Evolutionary conservation across 257 asterid species (phyloP), one percentile per base, ranked within the genome.

Genomic region (Datura wrightii): DNA sequence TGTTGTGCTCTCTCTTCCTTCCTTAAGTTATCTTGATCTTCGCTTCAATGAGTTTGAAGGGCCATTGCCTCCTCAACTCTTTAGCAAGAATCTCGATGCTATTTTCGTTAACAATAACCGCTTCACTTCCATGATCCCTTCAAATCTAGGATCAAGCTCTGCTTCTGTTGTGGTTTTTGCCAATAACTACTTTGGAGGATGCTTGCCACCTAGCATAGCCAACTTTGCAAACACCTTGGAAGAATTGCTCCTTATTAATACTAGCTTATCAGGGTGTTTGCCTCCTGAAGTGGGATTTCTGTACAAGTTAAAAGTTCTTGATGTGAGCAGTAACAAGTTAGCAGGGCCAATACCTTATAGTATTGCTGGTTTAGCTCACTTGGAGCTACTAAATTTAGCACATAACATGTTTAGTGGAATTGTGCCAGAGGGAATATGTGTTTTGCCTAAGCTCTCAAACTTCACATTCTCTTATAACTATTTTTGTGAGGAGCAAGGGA

Each of bases 11-110:
- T 87, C 93, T 44, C 91, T 92, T 3, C 91, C 93, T 9, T 82
- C 92, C 8, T 85, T 94, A 3, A 83, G 39, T 8, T 94, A 44
- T 86, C 87, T 93, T 24, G 98, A 94, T 89, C 60, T 94, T 79
- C 97, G 97, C 37, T 92, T 58, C 89, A 94, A 94, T 50, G 97
- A 94, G 56, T 94, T 94, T n/a, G 98, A 94, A 87, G 95, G 98
- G 52, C 87, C 79, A 10, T 46, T 94, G 86, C 95, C 97, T 37
- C 63, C 92, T 10, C 84, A 88, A n/a, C 94, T 94, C 85, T 93
- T 94, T 59, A 53, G 52, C 78, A 87, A 50, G 36, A 84, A 74
- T 37, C 89, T 91, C 6, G 98, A 94, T 70, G 98, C 97, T 0
- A 88, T 94, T 11, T 92, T 94, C 31, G 80, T 94, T 11, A 94